Percentiles rank a stretch among this genome's conserved stretches.
These are phyloP conservation scores for Ilyonectria destructans DNA, from an alignment of 2,329 filamentous ascomycete species.

Conservation along the genomic window DNA sequence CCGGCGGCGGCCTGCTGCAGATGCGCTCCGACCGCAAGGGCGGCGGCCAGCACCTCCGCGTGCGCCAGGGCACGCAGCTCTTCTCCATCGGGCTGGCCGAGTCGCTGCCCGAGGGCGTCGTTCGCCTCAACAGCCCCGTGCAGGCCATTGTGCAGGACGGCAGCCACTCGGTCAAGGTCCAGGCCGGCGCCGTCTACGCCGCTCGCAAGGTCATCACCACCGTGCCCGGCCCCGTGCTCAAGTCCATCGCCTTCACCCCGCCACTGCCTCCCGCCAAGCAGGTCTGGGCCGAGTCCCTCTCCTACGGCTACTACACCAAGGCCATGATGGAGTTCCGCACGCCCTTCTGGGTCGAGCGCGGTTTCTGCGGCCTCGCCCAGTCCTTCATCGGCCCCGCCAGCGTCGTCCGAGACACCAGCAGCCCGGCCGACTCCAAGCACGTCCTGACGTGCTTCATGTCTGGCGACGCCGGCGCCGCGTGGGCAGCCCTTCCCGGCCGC, in stretches of 20 bases:
- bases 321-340: conserved; percentile 61
- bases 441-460: conserved; percentile 60
- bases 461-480: conserved; percentile 54
- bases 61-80: conserved; percentile 63
- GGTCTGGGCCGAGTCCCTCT: conserved; percentile 52
- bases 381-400: conserved; percentile 63
- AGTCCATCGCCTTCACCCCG: conserved; percentile 64
- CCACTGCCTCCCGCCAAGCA: conserved; percentile 60
- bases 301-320: conserved; percentile 67
- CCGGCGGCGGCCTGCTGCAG: conserved; percentile 65
- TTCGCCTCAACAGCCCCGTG: conserved; percentile 54
- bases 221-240: conserved; percentile 63
- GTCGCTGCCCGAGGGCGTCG: conserved; percentile 48
- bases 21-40: conserved; percentile 68
- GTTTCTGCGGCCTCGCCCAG: conserved; percentile 63
- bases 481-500: conserved; percentile 44
- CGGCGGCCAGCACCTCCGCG: conserved; percentile 69
- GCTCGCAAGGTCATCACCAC: conserved; percentile 65
- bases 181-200: conserved; percentile 48
- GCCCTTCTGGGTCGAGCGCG: conserved; percentile 57
- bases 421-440: conserved; percentile 48
- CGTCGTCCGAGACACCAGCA: conserved; percentile 62
- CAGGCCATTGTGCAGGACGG: conserved; percentile 49
- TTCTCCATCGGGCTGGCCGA: conserved; percentile 57
- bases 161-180: conserved; percentile 43